phyloP scores from a whole-genome alignment of 768 basidiomycete genomes.

The Cystobasidiopsis lactophilus region DNA sequence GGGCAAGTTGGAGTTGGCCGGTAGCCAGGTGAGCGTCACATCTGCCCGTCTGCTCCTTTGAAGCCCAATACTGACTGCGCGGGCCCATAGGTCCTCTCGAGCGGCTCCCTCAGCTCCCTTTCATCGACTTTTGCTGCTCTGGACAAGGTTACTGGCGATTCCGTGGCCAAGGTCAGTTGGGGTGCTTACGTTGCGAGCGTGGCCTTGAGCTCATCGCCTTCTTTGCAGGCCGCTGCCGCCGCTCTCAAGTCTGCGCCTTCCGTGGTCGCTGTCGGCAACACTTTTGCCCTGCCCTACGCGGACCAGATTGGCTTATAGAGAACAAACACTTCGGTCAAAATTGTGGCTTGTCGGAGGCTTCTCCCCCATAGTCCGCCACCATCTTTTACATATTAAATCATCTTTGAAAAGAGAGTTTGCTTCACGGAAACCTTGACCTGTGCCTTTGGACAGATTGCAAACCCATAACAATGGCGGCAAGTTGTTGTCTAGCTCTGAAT shows the following conservation, averaged over 20 bases:
- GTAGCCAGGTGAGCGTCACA: slow-evolving; percentile 36
- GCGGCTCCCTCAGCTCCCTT: neutral
- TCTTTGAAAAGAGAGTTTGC: too few relatives aligned
- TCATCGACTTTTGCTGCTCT: slow-evolving; percentile 41
- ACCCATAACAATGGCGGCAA: too few relatives aligned
- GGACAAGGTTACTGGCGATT: slow-evolving; percentile 43
- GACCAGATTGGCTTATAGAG: slow-evolving; percentile 17
- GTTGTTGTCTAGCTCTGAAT: too few relatives aligned
- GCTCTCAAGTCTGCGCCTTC: slow-evolving; percentile 61
- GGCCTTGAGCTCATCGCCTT: neutral
- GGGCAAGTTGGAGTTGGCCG: slow-evolving; percentile 39
- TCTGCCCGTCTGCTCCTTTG: neutral
- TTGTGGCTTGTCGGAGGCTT: too few relatives aligned
- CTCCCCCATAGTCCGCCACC: too few relatives aligned
- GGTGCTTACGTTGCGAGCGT: neutral
- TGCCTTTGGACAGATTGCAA: too few relatives aligned
- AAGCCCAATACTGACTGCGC: too few relatives aligned
- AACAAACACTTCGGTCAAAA: neutral
- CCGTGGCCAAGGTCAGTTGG: slow-evolving; percentile 44
- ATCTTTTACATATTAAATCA: too few relatives aligned
- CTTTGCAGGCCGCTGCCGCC: slow-evolving; percentile 37
- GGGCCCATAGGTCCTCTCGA: slow-evolving; percentile 3
- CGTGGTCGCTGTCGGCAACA: slow-evolving; percentile 64
- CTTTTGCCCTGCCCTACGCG: slow-evolving; percentile 42
- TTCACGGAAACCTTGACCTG: too few relatives aligned